Base-by-base conservation (phyloP, 306 rosid genomes). In the Vigna trinervia region DNA sequence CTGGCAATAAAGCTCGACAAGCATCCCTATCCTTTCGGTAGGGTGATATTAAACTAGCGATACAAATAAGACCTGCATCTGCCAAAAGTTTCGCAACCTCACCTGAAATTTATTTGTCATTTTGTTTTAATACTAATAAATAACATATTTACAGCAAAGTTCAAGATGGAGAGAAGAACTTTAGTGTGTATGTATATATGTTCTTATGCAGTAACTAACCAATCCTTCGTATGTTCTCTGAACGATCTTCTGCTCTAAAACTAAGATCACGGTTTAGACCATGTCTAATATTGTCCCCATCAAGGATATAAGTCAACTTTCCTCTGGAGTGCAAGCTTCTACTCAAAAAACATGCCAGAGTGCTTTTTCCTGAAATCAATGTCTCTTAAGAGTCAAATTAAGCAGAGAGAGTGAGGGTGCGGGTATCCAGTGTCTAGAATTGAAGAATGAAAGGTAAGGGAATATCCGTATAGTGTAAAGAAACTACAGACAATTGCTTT, bases 51-150 rank as follows among this genome's bases (percentile, higher is more conserved):
- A 89, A 85, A 78, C 98, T 90, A 28, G 97, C 77, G 61, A 92
- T 88, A 83, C 98, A 90, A 86, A 94, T 90, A 66, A 89, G 58
- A 67, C 98, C 97, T 56, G 98, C 95, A 92, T 94, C 98, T 63
- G 98, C 96, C 80, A 94, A 84, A 20, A 94, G 92, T 85, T 88
- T 94, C 64, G 98, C 92, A 30, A 94, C 97, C 80, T 94, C 98
- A 32, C 96, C 98, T 94, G 74, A 77, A 80, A 82, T 63, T 70
- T 63, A 75, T 71, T 57, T 64, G 50, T 61, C 62, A 62, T 20
- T 74, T 65, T 5, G 84, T 39, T 77, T 32, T 66, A 60, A 80
- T 48, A 19, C 14, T 69, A 15, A 57, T 66, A 76, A 70, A 28
- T 45, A 61, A 46, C 12, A 28, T 28, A 28, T 19, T 6, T 59